These are phyloP conservation scores for Eudorina sp. DNA, from an alignment of 139 green algal genomes.

Conservation along the genomic window DNA sequence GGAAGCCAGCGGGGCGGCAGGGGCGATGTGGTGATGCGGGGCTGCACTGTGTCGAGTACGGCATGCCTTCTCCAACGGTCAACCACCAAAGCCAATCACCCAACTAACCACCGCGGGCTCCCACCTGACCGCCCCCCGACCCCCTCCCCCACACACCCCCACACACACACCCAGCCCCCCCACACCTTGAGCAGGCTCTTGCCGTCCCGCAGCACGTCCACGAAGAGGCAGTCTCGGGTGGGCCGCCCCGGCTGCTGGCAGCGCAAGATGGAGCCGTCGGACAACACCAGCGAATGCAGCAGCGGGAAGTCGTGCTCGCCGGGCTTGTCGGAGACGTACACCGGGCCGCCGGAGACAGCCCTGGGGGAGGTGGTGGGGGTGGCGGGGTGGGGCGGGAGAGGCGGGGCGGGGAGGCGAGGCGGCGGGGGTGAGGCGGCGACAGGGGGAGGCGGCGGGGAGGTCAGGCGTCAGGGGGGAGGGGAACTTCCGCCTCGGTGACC, in stretches of 20 bases:
- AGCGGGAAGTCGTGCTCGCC: conserved; percentile 86
- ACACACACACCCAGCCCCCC: not conserved
- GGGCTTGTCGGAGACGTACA: conserved; percentile 91
- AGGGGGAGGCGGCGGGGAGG: not conserved
- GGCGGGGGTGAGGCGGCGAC: no score
- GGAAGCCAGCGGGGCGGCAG: no score
- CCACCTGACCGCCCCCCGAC: not conserved
- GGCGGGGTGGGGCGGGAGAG: not conserved
- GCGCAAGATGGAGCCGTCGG: conserved; percentile 81
- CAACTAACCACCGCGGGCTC: not conserved
- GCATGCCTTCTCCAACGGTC: no score
- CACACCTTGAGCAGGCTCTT: conserved; percentile 85
- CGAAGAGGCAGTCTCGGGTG: conserved; percentile 93
- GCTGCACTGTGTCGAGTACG: no score
- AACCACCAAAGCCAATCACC: no score
- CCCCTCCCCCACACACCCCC: not conserved
- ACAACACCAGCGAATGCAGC: conserved; percentile 84
- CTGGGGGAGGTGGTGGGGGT: not conserved
- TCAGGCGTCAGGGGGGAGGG: not conserved
- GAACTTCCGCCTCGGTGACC: not conserved
- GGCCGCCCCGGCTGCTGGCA: conserved; percentile 83
- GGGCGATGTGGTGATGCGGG: no score
- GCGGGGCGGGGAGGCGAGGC: not conserved
- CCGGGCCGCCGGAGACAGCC: conserved; percentile 79
- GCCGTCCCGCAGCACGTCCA: conserved; percentile 85